phyloP scores from a whole-genome alignment of 345 rosid genomes.

The Eucalyptus tenuipes region DNA sequence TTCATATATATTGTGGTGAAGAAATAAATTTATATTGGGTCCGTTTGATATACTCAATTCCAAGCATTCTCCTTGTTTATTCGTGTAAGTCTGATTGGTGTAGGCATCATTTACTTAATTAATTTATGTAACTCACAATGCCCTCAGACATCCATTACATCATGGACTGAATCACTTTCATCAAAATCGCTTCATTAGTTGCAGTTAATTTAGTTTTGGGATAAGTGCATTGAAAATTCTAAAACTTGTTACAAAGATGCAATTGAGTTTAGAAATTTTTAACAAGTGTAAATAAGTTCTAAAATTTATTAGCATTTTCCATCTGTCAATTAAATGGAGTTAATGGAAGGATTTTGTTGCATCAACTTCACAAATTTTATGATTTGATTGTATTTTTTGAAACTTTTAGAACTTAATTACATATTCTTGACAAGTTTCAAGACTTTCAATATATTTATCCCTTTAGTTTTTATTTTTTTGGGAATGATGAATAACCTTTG shows the following conservation, averaged over 20 bases:
- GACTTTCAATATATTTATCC: too few species aligned
- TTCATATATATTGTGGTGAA: neutral
- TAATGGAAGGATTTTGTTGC: neutral
- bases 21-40: neutral
- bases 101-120: neutral
- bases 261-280: accelerated
- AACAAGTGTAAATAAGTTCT: accelerated
- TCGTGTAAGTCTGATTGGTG: neutral
- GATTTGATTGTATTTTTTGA: too few species aligned
- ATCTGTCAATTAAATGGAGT: neutral
- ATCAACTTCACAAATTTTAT: too few species aligned
- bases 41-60: neutral
- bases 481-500: neutral
- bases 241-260: accelerated
- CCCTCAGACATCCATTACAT: neutral
- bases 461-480: neutral
- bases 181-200: neutral
- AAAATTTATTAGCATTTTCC: neutral
- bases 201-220: neutral
- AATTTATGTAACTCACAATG: neutral
- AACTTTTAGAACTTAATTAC: neutral
- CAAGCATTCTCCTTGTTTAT: neutral
- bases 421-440: too few species aligned
- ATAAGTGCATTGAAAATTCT: too few species aligned
- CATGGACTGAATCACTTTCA: neutral